Base-by-base conservation (phyloP, 768 basidiomycete species). In the Inosperma sp. region DNA sequence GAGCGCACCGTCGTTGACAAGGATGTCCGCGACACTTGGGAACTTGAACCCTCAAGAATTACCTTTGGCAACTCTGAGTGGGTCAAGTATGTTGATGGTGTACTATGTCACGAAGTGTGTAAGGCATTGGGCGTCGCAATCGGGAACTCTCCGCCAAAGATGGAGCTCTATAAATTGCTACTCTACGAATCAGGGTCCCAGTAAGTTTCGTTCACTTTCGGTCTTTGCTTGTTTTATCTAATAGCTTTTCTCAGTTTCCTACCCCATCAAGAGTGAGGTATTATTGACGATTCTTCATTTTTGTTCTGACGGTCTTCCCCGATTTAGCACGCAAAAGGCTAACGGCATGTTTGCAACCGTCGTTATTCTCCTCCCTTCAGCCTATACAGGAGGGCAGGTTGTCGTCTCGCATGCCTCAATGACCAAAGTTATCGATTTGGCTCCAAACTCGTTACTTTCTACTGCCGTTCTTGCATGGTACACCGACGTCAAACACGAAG, bases 341-440 rank as follows among this genome's bases (percentile, higher is more conserved):
- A 52, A 68, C 22, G 75, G 73, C 2, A 78, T 77, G 74, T 79
- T 81, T 52, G 79, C 78, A 8, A 77, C 78, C 0, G 60, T 78
- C 19, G 64, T 79, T 37, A 60, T 80, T 22, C 55, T 77, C 5
- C 67, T 80, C 3, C 77, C 77, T 4, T 78, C 78, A 1, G 54
- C 47, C 5, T 78, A 74, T 54, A 65, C 65, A 1, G 79, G 79
- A 6, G 79, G 78, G 4, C 60, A 72, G 46, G 70, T 75, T 4
- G 70, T 70, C 44, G 61, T 79, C 4, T 68, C 73, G 0, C 75
- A 78, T 59, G 63, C 64, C 2, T 56, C 56, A 14, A 55, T 58
- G 7, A 62, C 60, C 5, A 58, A 66, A 45, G 60, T 68, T 6
- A 65, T 78, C 53, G 71, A 78, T 57, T 58, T 68, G 4, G 58